Evolutionary conservation across 169 alveolate genomes (phyloP).

Genomic region (Plasmodium vivax): DNA sequence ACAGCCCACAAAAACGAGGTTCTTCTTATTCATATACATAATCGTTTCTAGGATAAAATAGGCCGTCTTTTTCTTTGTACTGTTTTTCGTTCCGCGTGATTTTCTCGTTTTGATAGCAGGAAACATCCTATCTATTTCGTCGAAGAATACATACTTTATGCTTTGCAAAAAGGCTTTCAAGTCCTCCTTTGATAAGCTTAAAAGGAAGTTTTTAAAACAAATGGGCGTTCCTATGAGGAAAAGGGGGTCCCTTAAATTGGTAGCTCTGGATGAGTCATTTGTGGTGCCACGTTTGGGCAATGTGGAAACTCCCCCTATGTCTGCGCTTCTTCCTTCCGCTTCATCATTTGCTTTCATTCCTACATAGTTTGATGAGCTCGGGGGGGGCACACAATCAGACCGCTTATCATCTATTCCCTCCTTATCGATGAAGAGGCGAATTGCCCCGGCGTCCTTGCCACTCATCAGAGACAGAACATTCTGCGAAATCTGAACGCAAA

Average conservation of each 20-base stretch:
- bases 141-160: constrained; percentile 56
- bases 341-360: not conserved
- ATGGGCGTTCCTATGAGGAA: constrained; percentile 67
- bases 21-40: constrained; percentile 65
- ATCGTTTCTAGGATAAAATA: constrained; percentile 56
- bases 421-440: constrained; percentile 62
- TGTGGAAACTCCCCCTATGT: not conserved
- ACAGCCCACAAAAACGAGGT: constrained; percentile 64
- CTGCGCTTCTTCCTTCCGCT: not conserved
- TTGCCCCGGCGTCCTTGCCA: constrained; percentile 14
- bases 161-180: constrained; percentile 54
- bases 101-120: constrained; percentile 27
- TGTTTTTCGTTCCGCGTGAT: constrained; percentile 6
- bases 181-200: constrained; percentile 26
- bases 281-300: not conserved
- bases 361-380: not conserved
- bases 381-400: not conserved
- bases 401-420: not conserved
- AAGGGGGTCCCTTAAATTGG: not conserved
- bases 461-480: constrained; percentile 25
- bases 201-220: constrained; percentile 36
- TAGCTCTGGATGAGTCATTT: not conserved
- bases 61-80: constrained; percentile 51
- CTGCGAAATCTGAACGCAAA: constrained; percentile 64
- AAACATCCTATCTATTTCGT: constrained; percentile 62